Conservation (phyloP, 1,284 basidiomycete species). For the Heterobasidion parviporum region DNA sequence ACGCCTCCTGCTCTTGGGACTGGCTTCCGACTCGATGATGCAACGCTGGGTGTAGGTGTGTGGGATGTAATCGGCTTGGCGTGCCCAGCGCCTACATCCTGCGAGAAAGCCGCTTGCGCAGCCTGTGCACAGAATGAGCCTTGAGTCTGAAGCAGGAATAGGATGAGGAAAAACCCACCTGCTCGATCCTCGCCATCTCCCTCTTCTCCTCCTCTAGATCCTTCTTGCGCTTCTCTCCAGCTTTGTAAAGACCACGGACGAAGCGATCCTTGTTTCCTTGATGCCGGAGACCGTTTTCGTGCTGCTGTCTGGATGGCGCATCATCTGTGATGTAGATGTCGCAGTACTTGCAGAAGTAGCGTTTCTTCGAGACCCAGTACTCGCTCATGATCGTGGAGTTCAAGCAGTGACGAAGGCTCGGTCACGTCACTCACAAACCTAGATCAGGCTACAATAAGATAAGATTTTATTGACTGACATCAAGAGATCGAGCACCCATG, state of each 20-base stretch:
- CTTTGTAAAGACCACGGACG: slow-evolving; percentile 88
- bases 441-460: too few species aligned
- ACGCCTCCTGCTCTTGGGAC: slow-evolving; percentile 55
- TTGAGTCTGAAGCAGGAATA: not conserved
- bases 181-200: slow-evolving; percentile 83
- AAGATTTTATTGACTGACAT: too few species aligned
- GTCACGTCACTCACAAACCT: not conserved
- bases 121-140: slow-evolving; percentile 34
- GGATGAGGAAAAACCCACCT: slow-evolving; percentile 36
- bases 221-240: slow-evolving; percentile 82
- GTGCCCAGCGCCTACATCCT: slow-evolving; percentile 62
- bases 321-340: slow-evolving; percentile 91
- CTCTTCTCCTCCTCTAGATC: slow-evolving; percentile 81
- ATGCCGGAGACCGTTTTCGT: slow-evolving; percentile 91
- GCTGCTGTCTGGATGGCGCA: slow-evolving; percentile 84
- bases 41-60: slow-evolving; percentile 27
- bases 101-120: slow-evolving; percentile 65
- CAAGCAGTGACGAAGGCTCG: not conserved
- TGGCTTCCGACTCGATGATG: slow-evolving; percentile 29
- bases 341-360: slow-evolving; percentile 83
- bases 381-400: slow-evolving; percentile 56
- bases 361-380: slow-evolving; percentile 82
- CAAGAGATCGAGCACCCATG: too few species aligned
- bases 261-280: slow-evolving; percentile 92
- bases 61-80: slow-evolving; percentile 33